Percentiles rank a stretch among this genome's conserved stretches.
phyloP scores from a whole-genome alignment of 805 yeast genomes.

The Starmerella sirachaensis region DNA sequence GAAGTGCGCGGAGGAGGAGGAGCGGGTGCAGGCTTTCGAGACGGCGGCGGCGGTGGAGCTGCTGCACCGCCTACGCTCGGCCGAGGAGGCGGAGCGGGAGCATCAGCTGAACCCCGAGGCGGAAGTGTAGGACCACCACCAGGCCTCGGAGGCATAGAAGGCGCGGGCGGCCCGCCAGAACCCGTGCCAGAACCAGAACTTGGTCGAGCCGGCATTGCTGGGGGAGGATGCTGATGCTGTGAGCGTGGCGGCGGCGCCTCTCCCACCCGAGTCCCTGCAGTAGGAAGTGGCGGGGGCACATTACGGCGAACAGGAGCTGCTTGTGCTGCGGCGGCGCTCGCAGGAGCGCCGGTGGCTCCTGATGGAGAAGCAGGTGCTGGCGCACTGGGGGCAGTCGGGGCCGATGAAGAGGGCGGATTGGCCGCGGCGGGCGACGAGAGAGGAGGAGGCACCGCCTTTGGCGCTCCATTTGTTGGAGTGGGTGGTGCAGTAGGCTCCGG shows the following conservation, averaged over 20 bases:
- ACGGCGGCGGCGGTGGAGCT: constrained; percentile 24
- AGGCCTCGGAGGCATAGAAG: constrained; percentile 12
- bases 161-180: constrained; percentile 16
- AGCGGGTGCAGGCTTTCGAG: constrained; percentile 21
- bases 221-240: neutral
- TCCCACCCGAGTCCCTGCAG: constrained; percentile 14
- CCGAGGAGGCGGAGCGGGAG: constrained; percentile 2
- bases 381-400: constrained; percentile 6
- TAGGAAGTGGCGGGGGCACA: constrained; percentile 15
- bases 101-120: neutral
- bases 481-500: constrained; percentile 21
- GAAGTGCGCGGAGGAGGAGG: constrained; percentile 9
- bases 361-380: constrained; percentile 17
- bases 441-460: constrained; percentile 5
- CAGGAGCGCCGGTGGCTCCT: constrained; percentile 9
- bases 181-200: constrained; percentile 5
- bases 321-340: constrained; percentile 4
- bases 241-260: constrained; percentile 14
- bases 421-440: constrained; percentile 7
- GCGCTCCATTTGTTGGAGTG: constrained; percentile 2
- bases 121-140: neutral
- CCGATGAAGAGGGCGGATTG: constrained; percentile 7
- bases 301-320: constrained; percentile 14
- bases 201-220: constrained; percentile 1
- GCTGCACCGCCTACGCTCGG: constrained; percentile 26